phyloP scores from a whole-genome alignment of 345 rosid species.

The Angophora floribunda region DNA sequence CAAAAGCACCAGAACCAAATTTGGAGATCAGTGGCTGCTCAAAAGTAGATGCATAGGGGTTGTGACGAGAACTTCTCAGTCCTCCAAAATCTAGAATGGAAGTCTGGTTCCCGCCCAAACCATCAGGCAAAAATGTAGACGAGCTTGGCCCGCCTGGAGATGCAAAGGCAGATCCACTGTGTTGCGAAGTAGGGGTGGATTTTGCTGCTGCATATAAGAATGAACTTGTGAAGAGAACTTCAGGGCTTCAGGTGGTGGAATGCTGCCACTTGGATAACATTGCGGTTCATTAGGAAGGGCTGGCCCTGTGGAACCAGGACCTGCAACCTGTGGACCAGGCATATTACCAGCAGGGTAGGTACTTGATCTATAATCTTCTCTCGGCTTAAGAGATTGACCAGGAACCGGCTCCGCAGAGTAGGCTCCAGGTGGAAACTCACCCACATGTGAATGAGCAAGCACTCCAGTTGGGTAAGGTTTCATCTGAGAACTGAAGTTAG shows the following conservation, averaged over 20 bases:
- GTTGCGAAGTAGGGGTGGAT: slow-evolving; percentile 7
- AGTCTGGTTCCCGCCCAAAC: slow-evolving; percentile 11
- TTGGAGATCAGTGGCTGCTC: slow-evolving; percentile 33
- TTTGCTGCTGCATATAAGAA: slow-evolving; percentile 26
- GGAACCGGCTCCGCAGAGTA: not conserved
- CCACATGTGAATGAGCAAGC: slow-evolving; percentile 15
- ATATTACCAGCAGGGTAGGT: slow-evolving; percentile 3
- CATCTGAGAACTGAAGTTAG: slow-evolving; percentile 17
- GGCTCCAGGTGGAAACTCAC: slow-evolving; percentile 16
- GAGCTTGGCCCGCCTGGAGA: slow-evolving; percentile 10
- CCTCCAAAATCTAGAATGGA: slow-evolving; percentile 13
- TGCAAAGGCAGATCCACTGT: not conserved
- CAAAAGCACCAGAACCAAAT: slow-evolving; percentile 18
- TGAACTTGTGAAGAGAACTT: slow-evolving; percentile 25
- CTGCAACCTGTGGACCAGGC: slow-evolving; percentile 8
- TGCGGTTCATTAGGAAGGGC: slow-evolving; percentile 11
- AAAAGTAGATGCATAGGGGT: slow-evolving; percentile 33
- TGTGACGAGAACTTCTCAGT: slow-evolving; percentile 18
- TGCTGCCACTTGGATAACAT: slow-evolving; percentile 10
- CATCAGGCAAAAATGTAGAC: slow-evolving; percentile 13
- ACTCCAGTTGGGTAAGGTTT: slow-evolving; percentile 17
- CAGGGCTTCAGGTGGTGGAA: slow-evolving; percentile 10
- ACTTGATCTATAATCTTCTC: slow-evolving; percentile 7
- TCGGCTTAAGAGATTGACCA: slow-evolving; percentile 2
- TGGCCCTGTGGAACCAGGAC: slow-evolving; percentile 7